Conservation (phyloP, 352 stramenopile species). For the Phytophthora brassicae region DNA sequence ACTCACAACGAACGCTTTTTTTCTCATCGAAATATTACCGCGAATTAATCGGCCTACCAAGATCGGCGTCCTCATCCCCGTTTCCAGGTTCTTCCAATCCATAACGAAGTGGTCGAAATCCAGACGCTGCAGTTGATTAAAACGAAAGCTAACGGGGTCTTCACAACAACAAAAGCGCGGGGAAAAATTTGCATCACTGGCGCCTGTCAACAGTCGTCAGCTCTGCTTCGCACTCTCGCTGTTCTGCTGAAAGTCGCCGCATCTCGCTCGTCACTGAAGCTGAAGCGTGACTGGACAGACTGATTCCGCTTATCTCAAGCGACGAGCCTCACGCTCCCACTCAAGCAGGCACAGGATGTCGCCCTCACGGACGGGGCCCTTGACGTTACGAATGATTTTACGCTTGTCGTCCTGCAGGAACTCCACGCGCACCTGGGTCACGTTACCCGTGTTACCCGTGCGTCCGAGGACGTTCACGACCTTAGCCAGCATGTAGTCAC, state of each 20-base stretch:
- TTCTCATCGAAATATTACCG: conserved; percentile 71
- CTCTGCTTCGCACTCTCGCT: conserved; percentile 11
- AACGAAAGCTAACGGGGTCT: conserved; percentile 9
- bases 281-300: conserved; percentile 26
- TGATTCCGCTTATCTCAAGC: conserved; percentile 92
- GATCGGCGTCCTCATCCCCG: conserved; percentile 25
- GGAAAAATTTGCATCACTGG: conserved; percentile 10
- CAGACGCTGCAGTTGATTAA: conserved; percentile 19
- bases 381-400: conserved; percentile 99
- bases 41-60: conserved; percentile 48
- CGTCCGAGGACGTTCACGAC: conserved; percentile 98
- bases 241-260: conserved; percentile 9
- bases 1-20: conserved; percentile 21
- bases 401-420: conserved; percentile 99
- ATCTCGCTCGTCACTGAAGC: conserved; percentile 16
- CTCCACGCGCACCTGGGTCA: conserved; percentile 99
- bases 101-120: conserved; percentile 22
- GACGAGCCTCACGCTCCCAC: conserved; percentile 99
- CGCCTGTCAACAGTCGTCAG: conserved; percentile 20
- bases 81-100: conserved; percentile 22
- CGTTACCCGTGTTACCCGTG: conserved; percentile 99
- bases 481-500: conserved; percentile 98
- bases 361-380: conserved; percentile 97
- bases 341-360: conserved; percentile 99
- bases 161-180: conserved; percentile 17